Evolutionary conservation across 805 yeast genomes (phyloP).

Genomic region (Ogataea polymorpha): DNA sequence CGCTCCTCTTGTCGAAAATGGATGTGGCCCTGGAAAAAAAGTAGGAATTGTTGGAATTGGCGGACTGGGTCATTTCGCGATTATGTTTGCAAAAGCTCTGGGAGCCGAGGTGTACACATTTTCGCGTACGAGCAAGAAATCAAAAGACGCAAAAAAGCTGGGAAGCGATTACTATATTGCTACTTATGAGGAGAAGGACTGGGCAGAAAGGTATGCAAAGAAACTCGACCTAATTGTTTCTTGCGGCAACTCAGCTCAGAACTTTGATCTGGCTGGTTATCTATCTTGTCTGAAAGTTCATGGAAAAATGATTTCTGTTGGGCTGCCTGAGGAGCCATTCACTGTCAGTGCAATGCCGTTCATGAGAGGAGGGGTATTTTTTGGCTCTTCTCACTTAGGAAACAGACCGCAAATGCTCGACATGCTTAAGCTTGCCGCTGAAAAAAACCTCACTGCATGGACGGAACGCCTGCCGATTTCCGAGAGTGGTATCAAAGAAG

Average conservation of each 20-base stretch:
- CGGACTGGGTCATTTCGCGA: constrained; percentile 63
- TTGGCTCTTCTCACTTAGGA: constrained; percentile 61
- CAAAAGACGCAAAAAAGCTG: constrained; percentile 47
- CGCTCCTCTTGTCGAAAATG: constrained; percentile 59
- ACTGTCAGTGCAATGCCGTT: constrained; percentile 22
- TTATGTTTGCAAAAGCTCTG: constrained; percentile 56
- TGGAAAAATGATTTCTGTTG: constrained; percentile 46
- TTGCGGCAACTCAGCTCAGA: constrained; percentile 5
- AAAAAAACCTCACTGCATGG: constrained; percentile 59
- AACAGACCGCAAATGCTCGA: constrained; percentile 62
- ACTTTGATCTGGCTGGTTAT: constrained; percentile 36
- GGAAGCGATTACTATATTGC: constrained; percentile 59
- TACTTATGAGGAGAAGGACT: constrained; percentile 38
- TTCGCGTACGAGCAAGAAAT: constrained; percentile 49
- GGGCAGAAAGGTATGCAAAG: constrained; percentile 29
- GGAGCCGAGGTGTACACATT: constrained; percentile 61
- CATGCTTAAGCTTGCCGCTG: constrained; percentile 61
- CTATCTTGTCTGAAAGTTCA: constrained; percentile 57
- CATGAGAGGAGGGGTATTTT: constrained; percentile 43
- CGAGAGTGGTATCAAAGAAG: constrained; percentile 50
- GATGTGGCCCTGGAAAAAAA: constrained; percentile 30
- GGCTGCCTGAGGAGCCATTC: constrained; percentile 32
- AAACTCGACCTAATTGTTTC: constrained; percentile 47
- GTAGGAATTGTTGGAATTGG: constrained; percentile 66
- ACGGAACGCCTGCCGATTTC: constrained; percentile 55